phyloP scores from a whole-genome alignment of 768 basidiomycete species.

The Candolleomyces efflorescens region DNA sequence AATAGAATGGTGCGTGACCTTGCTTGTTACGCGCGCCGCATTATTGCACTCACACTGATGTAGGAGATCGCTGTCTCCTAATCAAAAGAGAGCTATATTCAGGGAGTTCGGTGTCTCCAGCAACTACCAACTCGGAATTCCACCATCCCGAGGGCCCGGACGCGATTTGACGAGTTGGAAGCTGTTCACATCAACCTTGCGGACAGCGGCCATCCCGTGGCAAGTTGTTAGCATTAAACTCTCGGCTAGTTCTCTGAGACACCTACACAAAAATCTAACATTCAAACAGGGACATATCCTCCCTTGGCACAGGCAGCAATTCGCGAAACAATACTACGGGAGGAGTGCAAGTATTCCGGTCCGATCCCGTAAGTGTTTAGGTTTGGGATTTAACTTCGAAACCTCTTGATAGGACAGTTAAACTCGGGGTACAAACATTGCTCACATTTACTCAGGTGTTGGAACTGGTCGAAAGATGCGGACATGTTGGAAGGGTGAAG shows the following conservation, averaged over 20 bases:
- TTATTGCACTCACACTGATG: background rate
- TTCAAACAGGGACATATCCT: conserved; percentile 28
- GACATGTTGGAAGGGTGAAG: conserved; percentile 20
- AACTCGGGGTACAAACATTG: background rate
- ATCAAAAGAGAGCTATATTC: conserved; percentile 26
- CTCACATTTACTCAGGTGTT: conserved; percentile 28
- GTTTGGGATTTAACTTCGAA: background rate
- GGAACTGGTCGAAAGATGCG: conserved; percentile 36
- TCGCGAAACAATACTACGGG: conserved; percentile 28
- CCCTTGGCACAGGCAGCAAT: conserved; percentile 33
- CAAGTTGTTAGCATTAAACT: conserved; percentile 18
- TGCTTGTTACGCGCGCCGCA: background rate
- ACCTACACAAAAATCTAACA: background rate
- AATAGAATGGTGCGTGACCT: background rate
- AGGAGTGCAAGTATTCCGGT: conserved; percentile 33
- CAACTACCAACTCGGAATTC: conserved; percentile 20
- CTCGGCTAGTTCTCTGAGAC: background rate
- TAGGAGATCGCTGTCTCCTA: background rate
- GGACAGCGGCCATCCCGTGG: conserved; percentile 28
- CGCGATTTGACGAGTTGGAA: conserved; percentile 38
- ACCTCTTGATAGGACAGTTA: background rate
- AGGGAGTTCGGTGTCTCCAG: conserved; percentile 31
- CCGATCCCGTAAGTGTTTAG: conserved; percentile 25
- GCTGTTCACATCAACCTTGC: conserved; percentile 28
- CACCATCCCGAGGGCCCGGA: conserved; percentile 16